phyloP scores from a whole-genome alignment of 139 green algal genomes.

The Auxenochlorella protothecoides region DNA sequence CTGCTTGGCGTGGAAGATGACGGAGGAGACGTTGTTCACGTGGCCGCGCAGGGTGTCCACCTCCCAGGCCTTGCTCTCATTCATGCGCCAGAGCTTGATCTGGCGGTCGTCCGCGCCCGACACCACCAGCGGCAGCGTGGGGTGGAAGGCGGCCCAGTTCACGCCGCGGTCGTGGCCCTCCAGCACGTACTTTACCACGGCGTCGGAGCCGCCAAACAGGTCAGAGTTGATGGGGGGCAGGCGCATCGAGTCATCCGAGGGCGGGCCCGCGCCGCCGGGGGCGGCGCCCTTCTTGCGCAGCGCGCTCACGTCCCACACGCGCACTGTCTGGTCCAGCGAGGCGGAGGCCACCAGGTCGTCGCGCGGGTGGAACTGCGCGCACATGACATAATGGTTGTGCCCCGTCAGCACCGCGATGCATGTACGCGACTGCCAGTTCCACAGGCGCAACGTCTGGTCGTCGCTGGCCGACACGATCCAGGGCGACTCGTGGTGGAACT shows the following conservation, averaged over 20 bases:
- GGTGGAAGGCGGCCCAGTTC: constrained; percentile 99
- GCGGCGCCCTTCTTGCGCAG: constrained; percentile 91
- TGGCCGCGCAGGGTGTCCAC: constrained; percentile 98
- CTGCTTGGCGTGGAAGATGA: constrained; percentile 96
- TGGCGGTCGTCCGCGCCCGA: constrained; percentile 97
- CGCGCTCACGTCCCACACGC: constrained; percentile 96
- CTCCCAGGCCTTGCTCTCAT: constrained; percentile 99
- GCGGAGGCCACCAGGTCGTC: constrained; percentile 80
- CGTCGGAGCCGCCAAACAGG: constrained; percentile 95
- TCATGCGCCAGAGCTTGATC: constrained; percentile 99
- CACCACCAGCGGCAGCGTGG: constrained; percentile 94
- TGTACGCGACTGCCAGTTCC: constrained; percentile 96
- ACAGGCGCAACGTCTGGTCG: constrained; percentile 98
- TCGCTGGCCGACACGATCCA: constrained; percentile 96
- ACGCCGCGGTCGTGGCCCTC: constrained; percentile 98
- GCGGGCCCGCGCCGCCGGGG: constrained; percentile 26
- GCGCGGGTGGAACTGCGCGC: constrained; percentile 93
- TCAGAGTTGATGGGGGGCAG: constrained; percentile 86
- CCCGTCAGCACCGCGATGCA: constrained; percentile 95
- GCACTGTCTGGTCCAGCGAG: constrained; percentile 91
- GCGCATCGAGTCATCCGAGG: constrained; percentile 70
- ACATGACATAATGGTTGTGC: constrained; percentile 99
- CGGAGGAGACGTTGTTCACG: constrained; percentile 99
- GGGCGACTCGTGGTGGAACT: constrained; percentile 88
- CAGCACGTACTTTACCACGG: constrained; percentile 98